Base-by-base conservation (phyloP, 2,329 filamentous ascomycete genomes). In the Trichoderma atroviride region DNA sequence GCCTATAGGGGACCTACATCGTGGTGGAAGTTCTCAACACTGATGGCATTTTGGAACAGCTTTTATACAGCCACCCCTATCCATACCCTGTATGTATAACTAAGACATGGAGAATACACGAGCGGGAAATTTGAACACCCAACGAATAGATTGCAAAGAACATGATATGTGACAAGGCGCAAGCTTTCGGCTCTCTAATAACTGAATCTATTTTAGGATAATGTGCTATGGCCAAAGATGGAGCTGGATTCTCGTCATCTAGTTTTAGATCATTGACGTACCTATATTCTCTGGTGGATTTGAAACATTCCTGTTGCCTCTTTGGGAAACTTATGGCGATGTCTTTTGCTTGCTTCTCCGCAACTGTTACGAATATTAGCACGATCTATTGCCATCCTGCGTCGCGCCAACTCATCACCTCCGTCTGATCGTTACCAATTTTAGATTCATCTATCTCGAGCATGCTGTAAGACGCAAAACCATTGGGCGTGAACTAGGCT, bases 1-100 rank as follows among this genome's bases (percentile, higher is more conserved):
- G 2, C 1, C 94, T 97, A 80, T 94, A 97, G 82, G 83, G 95
- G 79, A 94, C 97, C 75, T 90, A 91, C 9, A 91, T 97, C 37
- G 88, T 90, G 47, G 83, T 85, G 43, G 84, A 22, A 22, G 10
- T 50, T 50, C 7, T 50, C 43, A 4, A 43, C 5, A 22, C 11
- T 50, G 43, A 22, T 3, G n/a, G 10, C 2, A 50, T 13, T 22
- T 50, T 11, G 43, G 3, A 22, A 22, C 10, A 22, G 13, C 43
- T 6, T 4, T 2, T 14, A 50, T 13, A 19, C 3, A 50, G 2
- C 43, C 43, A 13, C 43, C 13, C 19, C n/a, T 5, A 22, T 22
- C 7, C 43, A 13, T 7, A 6, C 6, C 31, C 7, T 9, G 5
- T 3, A 50, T 9, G 5, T 3, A 50, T 50, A 0, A 22, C 14